Conservation (phyloP, 805 yeast genomes). For the Cyberlindnera americana region DNA sequence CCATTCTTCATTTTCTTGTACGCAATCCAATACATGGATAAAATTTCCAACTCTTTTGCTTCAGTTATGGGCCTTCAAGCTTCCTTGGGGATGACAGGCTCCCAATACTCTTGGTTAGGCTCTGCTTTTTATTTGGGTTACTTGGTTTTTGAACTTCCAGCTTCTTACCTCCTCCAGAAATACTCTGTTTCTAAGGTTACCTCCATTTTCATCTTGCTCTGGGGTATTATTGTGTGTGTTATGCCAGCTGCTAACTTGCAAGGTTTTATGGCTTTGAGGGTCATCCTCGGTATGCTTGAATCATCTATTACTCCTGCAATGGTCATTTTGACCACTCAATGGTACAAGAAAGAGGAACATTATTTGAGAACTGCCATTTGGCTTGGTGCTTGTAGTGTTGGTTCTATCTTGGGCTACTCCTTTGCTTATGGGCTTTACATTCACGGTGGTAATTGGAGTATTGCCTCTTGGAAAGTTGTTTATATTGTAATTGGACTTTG, state of each 20-base stretch:
- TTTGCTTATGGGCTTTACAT: conserved; percentile 51
- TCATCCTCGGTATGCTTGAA: conserved; percentile 49
- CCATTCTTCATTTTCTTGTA: conserved; percentile 31
- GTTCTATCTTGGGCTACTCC: conserved; percentile 45
- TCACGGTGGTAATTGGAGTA: conserved; percentile 35
- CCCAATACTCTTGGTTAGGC: conserved; percentile 43
- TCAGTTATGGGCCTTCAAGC: conserved; percentile 41
- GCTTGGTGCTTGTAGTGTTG: conserved; percentile 45
- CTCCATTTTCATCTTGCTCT: conserved; percentile 40
- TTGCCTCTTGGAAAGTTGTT: conserved; percentile 57
- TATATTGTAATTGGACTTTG: conserved; percentile 58
- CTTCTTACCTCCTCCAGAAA: conserved; percentile 40
- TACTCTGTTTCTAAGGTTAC: conserved; percentile 37
- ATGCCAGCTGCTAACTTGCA: conserved; percentile 19
- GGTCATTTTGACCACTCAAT: conserved; percentile 52
- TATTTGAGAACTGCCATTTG: conserved; percentile 40
- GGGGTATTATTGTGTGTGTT: conserved; percentile 46
- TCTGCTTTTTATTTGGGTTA: conserved; percentile 54
- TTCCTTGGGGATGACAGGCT: conserved; percentile 40
- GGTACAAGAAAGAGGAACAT: conserved; percentile 49
- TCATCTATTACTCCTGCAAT: conserved; percentile 54
- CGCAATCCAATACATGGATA: conserved; percentile 41
- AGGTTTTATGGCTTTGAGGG: conserved; percentile 45
- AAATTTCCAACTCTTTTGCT: conserved; percentile 38
- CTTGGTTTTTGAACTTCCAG: conserved; percentile 44